A percentile compares a stretch with the other conserved stretches of the same genome.
Evolutionary conservation across 1,284 basidiomycete species (phyloP).

Genomic region (Austroboletus rostrupii): DNA sequence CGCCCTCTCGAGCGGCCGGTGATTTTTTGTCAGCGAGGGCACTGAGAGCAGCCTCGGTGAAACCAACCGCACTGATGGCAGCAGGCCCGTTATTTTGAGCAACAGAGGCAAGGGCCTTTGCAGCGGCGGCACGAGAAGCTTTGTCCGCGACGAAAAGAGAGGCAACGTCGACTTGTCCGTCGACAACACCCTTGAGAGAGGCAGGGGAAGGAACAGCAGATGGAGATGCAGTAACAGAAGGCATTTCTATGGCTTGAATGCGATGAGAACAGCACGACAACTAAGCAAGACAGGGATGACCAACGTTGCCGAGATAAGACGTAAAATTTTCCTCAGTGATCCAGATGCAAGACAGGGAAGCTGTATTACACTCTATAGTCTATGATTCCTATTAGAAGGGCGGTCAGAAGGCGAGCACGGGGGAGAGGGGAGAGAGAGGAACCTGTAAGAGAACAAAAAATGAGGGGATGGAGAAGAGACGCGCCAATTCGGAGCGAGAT

Average conservation of each 20-base stretch:
- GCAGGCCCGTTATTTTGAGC: conserved; percentile 85
- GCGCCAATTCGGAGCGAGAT: conserved; percentile 6
- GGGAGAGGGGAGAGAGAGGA: conserved; percentile 5
- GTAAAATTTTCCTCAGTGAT: conserved; percentile 31
- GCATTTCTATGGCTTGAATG: conserved; percentile 59
- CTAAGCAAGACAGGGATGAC: conserved; percentile 27
- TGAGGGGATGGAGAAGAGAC: conserved; percentile 22
- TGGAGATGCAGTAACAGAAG: conserved; percentile 59
- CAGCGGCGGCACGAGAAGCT: conserved; percentile 66
- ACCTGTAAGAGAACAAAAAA: conserved; percentile 49
- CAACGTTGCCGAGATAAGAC: conserved; percentile 27
- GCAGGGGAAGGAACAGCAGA: conserved; percentile 49
- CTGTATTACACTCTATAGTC: conserved; percentile 54
- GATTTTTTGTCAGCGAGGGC: conserved; percentile 91
- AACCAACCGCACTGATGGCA: conserved; percentile 73
- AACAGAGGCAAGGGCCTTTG: conserved; percentile 65
- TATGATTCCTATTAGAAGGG: conserved; percentile 39
- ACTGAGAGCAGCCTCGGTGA: conserved; percentile 80
- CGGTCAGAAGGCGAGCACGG: conserved; percentile 7
- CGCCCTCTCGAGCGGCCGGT: conserved; percentile 81
- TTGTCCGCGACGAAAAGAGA: conserved; percentile 74
- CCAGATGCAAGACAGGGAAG: conserved; percentile 46
- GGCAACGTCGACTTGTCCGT: conserved; percentile 59
- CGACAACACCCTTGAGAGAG: conserved; percentile 61
- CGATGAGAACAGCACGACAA: conserved; percentile 1